Percentiles rank a stretch among this genome's conserved stretches.
These are phyloP conservation scores for Entoloma clypeatum DNA, from an alignment of 1,284 basidiomycete genomes.

Conservation along the genomic window DNA sequence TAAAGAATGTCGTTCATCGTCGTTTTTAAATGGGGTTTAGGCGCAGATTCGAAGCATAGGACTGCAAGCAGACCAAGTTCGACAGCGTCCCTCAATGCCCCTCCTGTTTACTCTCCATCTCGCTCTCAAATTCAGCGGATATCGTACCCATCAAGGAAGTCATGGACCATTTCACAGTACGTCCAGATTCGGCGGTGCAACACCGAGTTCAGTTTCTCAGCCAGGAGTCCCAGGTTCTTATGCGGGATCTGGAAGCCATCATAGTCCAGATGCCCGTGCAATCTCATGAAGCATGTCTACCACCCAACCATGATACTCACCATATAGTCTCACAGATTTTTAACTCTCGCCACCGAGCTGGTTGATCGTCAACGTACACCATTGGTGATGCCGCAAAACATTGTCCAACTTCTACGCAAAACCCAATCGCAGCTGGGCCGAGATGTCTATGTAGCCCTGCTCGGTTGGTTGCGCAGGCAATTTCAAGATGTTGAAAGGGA, in stretches of 20 bases:
- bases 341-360: constrained; percentile 76
- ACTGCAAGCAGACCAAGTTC: constrained; percentile 63
- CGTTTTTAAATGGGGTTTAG: constrained; percentile 26
- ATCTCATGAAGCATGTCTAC: constrained; percentile 59
- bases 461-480: constrained; percentile 86
- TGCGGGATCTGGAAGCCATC: constrained; percentile 78
- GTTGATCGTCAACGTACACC: constrained; percentile 83
- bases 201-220: background rate
- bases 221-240: constrained; percentile 44
- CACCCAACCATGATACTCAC: constrained; percentile 84
- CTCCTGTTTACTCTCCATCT: constrained; percentile 46
- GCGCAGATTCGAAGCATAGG: constrained; percentile 50
- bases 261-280: constrained; percentile 66
- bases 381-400: constrained; percentile 91
- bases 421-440: constrained; percentile 78
- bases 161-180: constrained; percentile 74
- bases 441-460: constrained; percentile 86
- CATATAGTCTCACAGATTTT: constrained; percentile 79
- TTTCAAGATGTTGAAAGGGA: constrained; percentile 95
- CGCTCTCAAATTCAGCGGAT: constrained; percentile 40
- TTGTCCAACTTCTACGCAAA: constrained; percentile 87
- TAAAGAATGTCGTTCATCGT: background rate
- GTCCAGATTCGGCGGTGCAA: constrained; percentile 19
- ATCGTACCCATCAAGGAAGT: constrained; percentile 63
- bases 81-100: constrained; percentile 30